A percentile compares a stretch with the other conserved stretches of the same genome.
Evolutionary conservation across 192 early-diverging fungal genomes (phyloP).

Genomic region (Coemansia sp.): DNA sequence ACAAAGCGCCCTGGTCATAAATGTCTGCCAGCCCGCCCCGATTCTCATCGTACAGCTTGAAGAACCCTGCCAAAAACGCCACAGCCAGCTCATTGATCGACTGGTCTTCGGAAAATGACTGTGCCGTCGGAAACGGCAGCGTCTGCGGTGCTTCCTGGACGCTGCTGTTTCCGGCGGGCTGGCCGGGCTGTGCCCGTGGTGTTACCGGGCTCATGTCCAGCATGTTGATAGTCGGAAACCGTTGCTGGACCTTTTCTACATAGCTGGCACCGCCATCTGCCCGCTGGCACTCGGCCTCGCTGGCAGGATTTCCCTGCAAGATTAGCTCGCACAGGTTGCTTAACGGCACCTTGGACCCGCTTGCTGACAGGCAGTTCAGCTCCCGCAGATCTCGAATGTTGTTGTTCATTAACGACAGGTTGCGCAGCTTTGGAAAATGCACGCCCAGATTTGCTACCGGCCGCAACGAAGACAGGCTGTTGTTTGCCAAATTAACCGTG

Average conservation of each 20-base stretch:
- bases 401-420: conserved; percentile 49
- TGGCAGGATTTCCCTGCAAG: conserved; percentile 33
- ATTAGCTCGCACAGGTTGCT: conserved; percentile 33
- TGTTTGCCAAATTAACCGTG: conserved; percentile 42
- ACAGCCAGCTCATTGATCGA: conserved; percentile 34
- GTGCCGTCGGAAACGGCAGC: conserved; percentile 35
- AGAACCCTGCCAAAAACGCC: conserved; percentile 37
- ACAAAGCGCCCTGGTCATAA: conserved; percentile 29
- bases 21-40: conserved; percentile 36
- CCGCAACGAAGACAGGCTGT: conserved; percentile 36
- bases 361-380: conserved; percentile 40
- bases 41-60: conserved; percentile 41
- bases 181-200: conserved; percentile 27
- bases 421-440: conserved; percentile 37
- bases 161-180: background rate
- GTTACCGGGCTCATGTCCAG: conserved; percentile 45
- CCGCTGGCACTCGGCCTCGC: conserved; percentile 22
- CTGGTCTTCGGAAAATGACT: conserved; percentile 43
- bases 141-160: conserved; percentile 3
- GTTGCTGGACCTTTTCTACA: conserved; percentile 44
- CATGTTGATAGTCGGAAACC: conserved; percentile 48
- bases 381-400: conserved; percentile 31
- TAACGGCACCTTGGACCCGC: conserved; percentile 41
- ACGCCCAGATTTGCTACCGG: conserved; percentile 38
- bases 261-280: conserved; percentile 36